Base-by-base conservation (phyloP, 1,139 yeast genomes). In the Yamadazyma diddensiae region DNA sequence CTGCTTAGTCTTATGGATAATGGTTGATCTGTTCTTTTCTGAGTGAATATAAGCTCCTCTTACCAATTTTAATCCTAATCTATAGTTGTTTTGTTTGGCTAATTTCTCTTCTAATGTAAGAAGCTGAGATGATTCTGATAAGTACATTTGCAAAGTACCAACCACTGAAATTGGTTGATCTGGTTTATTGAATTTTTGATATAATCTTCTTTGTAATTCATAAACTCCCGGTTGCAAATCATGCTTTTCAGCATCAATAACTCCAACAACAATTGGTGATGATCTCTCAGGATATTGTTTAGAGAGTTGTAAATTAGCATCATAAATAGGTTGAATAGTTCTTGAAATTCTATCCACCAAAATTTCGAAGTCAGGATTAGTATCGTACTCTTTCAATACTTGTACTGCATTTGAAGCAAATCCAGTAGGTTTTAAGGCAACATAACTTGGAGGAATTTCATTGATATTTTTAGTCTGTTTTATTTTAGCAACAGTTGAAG, bases 31-130 rank as follows among this genome's bases (percentile, higher is more conserved):
- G 44, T 82, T 69, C 26, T 82, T 75, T 62, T 92, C 97, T 3
- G 95, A 79, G 57, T 90, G 97, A 42, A 90, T 78, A 64, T 92
- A 92, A 6, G 98, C 98, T 43, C 98, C 98, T 57, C 98, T 79
- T n/a, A 92, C 98, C 36, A 92, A 72, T 59, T 92, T 92, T 65
- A 88, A 70, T 14, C 96, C 97, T 41, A 88, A 63, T 52, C 84
- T 75, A 59, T 88, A 90, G 38, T 71, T 68, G 40, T 73, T 71
- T 38, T 72, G 58, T 38, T 61, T 50, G 10, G 97, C 96, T 39
- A 79, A 65, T 41, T 68, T 62, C 45, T 79, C 76, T 54, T 90
- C 97, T 28, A 60, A 44, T 22, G 76, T 60, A 43, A 90, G 65
- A 46, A 84, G 73, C 18, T 69, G 69, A 2, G 80, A 58, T 1